phyloP scores from a whole-genome alignment of 2,329 filamentous ascomycete genomes.

The Onygenales sp. region DNA sequence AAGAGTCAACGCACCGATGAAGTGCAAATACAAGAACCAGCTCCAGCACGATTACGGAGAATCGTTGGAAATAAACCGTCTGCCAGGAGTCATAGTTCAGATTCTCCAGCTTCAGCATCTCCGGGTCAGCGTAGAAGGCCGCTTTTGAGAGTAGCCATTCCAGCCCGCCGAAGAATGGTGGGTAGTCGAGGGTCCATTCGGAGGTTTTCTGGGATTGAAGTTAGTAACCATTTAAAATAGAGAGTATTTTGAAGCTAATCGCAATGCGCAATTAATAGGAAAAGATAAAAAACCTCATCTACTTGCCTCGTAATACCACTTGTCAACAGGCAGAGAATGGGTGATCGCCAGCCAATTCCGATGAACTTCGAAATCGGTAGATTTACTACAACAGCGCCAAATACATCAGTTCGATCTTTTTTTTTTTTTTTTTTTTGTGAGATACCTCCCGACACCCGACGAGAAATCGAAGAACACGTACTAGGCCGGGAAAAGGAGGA shows the following conservation, averaged over 20 bases:
- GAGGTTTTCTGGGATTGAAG: slow-evolving; percentile 59
- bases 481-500: slow-evolving; percentile 91
- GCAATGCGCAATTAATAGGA: background rate
- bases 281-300: background rate
- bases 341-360: slow-evolving; percentile 98
- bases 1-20: slow-evolving; percentile 46
- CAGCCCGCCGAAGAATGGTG: slow-evolving; percentile 95
- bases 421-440: background rate
- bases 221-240: background rate
- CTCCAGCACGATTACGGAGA: slow-evolving; percentile 80
- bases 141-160: slow-evolving; percentile 84
- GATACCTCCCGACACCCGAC: too few relatives aligned
- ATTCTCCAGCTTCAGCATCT: slow-evolving; percentile 72
- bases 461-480: slow-evolving; percentile 41
- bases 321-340: slow-evolving; percentile 70
- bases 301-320: slow-evolving; percentile 85
- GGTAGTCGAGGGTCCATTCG: slow-evolving; percentile 99
- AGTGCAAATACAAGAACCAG: slow-evolving; percentile 75
- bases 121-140: slow-evolving; percentile 66
- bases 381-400: slow-evolving; percentile 57
- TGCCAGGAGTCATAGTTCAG: slow-evolving; percentile 85
- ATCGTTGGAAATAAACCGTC: slow-evolving; percentile 85
- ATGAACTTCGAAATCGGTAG: slow-evolving; percentile 97
- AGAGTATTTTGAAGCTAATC: background rate
- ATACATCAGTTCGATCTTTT: background rate